Base-by-base conservation (phyloP, 208 protist species). In the Acanthamoeba castellanii region DNA sequence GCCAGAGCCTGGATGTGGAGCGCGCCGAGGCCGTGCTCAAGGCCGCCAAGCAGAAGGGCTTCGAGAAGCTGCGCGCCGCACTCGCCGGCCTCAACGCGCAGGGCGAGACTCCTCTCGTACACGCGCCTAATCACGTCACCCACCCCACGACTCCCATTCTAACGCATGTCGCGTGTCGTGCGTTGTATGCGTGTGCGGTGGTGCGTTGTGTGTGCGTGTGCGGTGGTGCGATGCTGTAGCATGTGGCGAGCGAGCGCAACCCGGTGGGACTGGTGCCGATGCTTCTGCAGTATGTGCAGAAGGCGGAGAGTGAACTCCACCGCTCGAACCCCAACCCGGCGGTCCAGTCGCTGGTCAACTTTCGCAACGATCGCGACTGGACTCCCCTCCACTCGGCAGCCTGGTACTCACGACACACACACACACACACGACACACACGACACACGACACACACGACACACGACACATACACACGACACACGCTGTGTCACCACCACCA, bases 211-310 rank as follows among this genome's bases (percentile, higher is more conserved):
- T 27, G 27, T 4, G 22, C 61, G 16, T 22, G n/a, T 70, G n/a
- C 61, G n/a, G 20, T 70, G 61, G 9, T 70, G 61, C 25, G 61
- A 70, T 70, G 66, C 55, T 74, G 68, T 20, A 76, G 68, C 68
- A 76, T 32, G 68, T 76, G 22, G 68, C 68, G 0, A 34, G 68
- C 32, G 68, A 76, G 68, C 27, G 4, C 3, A 76, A 76, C 32
- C 68, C 68, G 30, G n/a, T 76, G 68, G 68, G 68, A 32, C 68
- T 76, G 30, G 68, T 76, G 32, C 68, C 68, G n/a, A 30, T 76
- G 27, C 68, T 76, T 2, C 68, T 76, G 27, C 68, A 76, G 68
- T 76, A 76, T 42, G 68, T 76, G 68, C 68, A 76, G 32, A 25
- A 32, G 68, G 68, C n/a, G 22, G 68, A 76, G 25, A 32, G 68